Evolutionary conservation across 1,284 basidiomycete species (phyloP).

Genomic region (Prillingera fragicola): DNA sequence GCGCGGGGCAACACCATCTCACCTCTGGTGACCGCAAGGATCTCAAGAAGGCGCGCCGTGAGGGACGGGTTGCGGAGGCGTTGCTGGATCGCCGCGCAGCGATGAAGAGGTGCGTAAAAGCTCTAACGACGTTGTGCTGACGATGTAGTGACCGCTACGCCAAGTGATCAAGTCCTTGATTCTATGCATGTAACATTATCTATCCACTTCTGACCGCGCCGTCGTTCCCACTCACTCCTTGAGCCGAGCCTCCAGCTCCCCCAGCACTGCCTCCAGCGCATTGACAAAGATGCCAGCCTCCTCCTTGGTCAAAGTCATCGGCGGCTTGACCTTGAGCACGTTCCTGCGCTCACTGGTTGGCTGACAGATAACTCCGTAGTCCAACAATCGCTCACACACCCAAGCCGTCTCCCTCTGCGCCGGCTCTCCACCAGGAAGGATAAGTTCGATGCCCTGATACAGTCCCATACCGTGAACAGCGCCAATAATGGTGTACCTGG

Average conservation of each 20-base stretch:
- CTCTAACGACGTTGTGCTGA: not conserved
- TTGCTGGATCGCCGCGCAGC: conserved; percentile 82
- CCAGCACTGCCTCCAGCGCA: conserved; percentile 5
- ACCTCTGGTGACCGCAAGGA: conserved; percentile 53
- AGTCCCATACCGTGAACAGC: conserved; percentile 9
- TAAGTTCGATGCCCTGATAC: conserved; percentile 16
- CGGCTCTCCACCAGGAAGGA: conserved; percentile 1
- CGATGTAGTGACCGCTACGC: conserved; percentile 38
- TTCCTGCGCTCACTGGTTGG: conserved; percentile 11
- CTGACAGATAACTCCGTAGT: conserved; percentile 13
- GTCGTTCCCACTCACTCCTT: too few relatives aligned
- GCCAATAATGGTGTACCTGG: conserved; percentile 1
- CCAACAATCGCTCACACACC: conserved; percentile 14
- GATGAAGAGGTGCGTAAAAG: conserved; percentile 71
- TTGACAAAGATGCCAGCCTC: conserved; percentile 10
- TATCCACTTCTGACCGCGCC: not conserved
- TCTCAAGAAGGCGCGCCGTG: conserved; percentile 77
- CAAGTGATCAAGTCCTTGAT: conserved; percentile 20
- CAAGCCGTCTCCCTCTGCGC: conserved; percentile 7
- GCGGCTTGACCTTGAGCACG: conserved; percentile 19
- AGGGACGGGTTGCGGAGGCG: conserved; percentile 80
- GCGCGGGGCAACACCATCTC: conserved; percentile 67
- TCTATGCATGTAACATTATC: not conserved
- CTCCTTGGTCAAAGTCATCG: conserved; percentile 6
- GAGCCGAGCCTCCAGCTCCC: conserved; percentile 6